Percentiles rank a stretch among this genome's conserved stretches.
Conservation (phyloP, 495 filamentous ascomycete genomes). For the Tuber brumale region DNA sequence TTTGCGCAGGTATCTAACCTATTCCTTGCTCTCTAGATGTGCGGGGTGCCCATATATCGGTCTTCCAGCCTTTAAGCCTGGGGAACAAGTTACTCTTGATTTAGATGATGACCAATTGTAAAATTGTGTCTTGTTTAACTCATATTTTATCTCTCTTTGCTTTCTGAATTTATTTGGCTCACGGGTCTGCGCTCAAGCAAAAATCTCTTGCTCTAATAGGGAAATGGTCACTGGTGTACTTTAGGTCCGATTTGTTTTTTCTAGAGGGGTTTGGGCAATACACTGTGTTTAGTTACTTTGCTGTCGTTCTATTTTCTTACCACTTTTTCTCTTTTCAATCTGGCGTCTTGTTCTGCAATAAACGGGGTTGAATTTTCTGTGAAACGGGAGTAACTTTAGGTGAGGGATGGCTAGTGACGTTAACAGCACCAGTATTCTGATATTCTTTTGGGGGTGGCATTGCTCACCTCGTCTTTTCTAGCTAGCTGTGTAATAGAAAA, state of each 20-base stretch:
- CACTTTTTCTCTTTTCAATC: neutral
- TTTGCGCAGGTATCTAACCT: neutral
- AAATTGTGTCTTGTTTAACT: conserved; percentile 20
- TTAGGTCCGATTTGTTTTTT: conserved; percentile 2
- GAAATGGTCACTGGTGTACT: neutral
- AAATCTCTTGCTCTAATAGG: conserved; percentile 1
- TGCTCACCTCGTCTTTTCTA: neutral
- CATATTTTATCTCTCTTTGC: neutral
- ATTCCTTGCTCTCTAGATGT: conserved; percentile 39
- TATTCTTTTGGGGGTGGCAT: neutral
- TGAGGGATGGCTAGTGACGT: neutral
- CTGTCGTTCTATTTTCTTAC: neutral
- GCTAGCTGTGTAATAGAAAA: neutral
- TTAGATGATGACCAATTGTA: conserved; percentile 83
- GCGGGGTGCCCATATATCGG: conserved; percentile 87
- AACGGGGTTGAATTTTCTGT: neutral
- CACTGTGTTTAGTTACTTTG: neutral
- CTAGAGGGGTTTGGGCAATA: neutral
- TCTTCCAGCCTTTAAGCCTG: conserved; percentile 89
- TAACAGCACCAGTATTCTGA: neutral
- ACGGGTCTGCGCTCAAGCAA: conserved; percentile 12
- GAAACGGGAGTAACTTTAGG: neutral
- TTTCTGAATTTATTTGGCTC: conserved; percentile 7
- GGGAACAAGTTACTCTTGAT: conserved; percentile 80
- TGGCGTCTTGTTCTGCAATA: neutral